Conservation (phyloP, 495 filamentous ascomycete species). For the Lasiosphaeria hispida region DNA sequence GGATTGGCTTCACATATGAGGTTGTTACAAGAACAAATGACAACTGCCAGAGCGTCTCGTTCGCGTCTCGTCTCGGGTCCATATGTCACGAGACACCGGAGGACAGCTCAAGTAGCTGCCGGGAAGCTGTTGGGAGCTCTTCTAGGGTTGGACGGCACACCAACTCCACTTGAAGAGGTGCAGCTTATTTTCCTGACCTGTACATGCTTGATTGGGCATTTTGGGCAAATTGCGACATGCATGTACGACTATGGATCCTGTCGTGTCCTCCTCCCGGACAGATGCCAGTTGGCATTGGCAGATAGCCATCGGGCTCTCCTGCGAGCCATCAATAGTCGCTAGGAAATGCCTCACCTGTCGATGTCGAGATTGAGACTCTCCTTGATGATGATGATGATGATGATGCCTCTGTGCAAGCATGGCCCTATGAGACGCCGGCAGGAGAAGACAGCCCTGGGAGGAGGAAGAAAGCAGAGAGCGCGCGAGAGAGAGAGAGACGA, state of each 20-base stretch:
- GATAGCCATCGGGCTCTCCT: conserved; percentile 7
- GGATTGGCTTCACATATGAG: too few relatives aligned
- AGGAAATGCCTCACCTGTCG: conserved; percentile 25
- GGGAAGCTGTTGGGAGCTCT: not conserved
- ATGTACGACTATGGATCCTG: conserved; percentile 20
- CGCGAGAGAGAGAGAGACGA: too few relatives aligned
- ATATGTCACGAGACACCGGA: not conserved
- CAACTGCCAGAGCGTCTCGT: too few relatives aligned
- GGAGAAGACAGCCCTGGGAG: too few relatives aligned
- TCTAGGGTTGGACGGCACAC: conserved; percentile 6
- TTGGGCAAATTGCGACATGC: conserved; percentile 27
- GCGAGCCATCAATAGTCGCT: conserved; percentile 14
- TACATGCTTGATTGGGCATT: conserved; percentile 21
- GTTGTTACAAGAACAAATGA: too few relatives aligned
- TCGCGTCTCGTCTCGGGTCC: too few relatives aligned
- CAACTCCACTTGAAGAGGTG: conserved; percentile 5
- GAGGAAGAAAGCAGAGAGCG: too few relatives aligned
- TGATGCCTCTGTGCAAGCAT: too few relatives aligned
- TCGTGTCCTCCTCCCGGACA: conserved; percentile 13
- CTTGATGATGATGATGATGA: too few relatives aligned
- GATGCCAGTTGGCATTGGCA: conserved; percentile 19
- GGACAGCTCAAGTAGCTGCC: not conserved
- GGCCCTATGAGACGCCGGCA: too few relatives aligned
- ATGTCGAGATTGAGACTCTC: not conserved
- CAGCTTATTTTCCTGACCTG: not conserved